Base-by-base conservation (phyloP, 2,329 filamentous ascomycete genomes). In the Botrytis fabae region DNA sequence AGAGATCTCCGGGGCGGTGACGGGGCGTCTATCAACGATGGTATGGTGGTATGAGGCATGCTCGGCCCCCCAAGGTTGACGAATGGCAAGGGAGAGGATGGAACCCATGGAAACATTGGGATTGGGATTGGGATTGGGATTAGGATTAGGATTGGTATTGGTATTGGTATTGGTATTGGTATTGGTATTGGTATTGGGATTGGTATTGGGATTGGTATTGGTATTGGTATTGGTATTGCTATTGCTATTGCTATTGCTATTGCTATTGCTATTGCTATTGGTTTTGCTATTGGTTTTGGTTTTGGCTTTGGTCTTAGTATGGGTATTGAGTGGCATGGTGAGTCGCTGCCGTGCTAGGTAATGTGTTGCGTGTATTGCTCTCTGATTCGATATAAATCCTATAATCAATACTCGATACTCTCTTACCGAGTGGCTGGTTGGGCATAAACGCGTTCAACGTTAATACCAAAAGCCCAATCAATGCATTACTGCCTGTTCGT, bases 401-500 rank as follows among this genome's bases (percentile, higher is more conserved):
- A 46, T 46, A 54, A 54, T 54, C n/a, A 25, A 28, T 59, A 59
- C n/a, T 51, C 10, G 20, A 32, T 60, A 6, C 57, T 40, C 38
- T 32, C 38, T 61, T 70, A 62, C 57, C 59, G 35, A 40, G 51
- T 38, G 59, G 32, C 61, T 65, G 60, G 46, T 71, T 71, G 69
- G 69, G 69, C 69, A 71, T 71, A 65, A 71, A 71, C n/a, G 60
- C 60, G 69, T 65, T 22, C 65, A 65, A 35, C 38, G 38, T 38
- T 38, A 38, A 38, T 38, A 38, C 38, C 7, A 51, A 22, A 51
- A 71, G 44, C 60, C 69, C 69, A 65, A 71, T 71, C 59, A 71
- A 71, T 71, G 69, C 69, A 71, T 71, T 57, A 71, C 59, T 35
- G 69, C 69, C 69, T 70, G 38, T 51, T 70, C 18, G 7, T 35